phyloP scores from a whole-genome alignment of 768 basidiomycete species.

The Lentinus tigrinus region DNA sequence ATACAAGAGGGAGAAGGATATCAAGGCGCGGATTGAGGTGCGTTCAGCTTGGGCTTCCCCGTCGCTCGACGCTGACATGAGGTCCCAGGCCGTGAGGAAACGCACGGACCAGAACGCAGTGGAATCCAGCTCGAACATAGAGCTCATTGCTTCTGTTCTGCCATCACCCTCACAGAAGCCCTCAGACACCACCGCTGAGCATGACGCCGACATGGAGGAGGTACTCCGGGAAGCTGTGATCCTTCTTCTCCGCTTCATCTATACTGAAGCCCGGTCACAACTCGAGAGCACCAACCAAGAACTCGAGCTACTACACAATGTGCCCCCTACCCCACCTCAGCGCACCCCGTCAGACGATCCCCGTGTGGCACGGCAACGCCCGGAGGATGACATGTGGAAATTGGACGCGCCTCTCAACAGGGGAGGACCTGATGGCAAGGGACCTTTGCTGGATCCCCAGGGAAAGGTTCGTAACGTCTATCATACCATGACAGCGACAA shows the following conservation, averaged over 20 bases:
- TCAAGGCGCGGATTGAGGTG: slow-evolving; percentile 71
- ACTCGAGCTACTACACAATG: slow-evolving; percentile 59
- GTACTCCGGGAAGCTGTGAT: slow-evolving; percentile 64
- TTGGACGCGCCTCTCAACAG: slow-evolving; percentile 51
- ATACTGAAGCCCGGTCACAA: slow-evolving; percentile 66
- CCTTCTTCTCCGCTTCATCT: slow-evolving; percentile 70
- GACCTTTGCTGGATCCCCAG: slow-evolving; percentile 66
- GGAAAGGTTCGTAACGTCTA: slow-evolving; percentile 60
- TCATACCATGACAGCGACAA: not conserved
- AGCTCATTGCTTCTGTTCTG: slow-evolving; percentile 64
- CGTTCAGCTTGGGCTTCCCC: slow-evolving; percentile 7
- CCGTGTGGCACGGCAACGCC: slow-evolving; percentile 37
- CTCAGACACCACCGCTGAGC: slow-evolving; percentile 38
- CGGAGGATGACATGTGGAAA: slow-evolving; percentile 65
- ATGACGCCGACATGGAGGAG: slow-evolving; percentile 62
- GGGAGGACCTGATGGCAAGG: slow-evolving; percentile 44
- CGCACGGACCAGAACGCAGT: slow-evolving; percentile 43
- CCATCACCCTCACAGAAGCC: slow-evolving; percentile 26
- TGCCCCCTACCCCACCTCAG: slow-evolving; percentile 41
- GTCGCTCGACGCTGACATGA: not conserved
- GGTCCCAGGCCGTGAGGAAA: slow-evolving; percentile 50
- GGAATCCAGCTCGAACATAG: slow-evolving; percentile 48
- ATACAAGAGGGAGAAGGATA: slow-evolving; percentile 82
- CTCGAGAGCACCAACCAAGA: slow-evolving; percentile 73
- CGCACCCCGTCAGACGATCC: slow-evolving; percentile 35